These are phyloP conservation scores for Byssothecium circinans DNA, from an alignment of 2,329 filamentous ascomycete species.

Conservation along the genomic window DNA sequence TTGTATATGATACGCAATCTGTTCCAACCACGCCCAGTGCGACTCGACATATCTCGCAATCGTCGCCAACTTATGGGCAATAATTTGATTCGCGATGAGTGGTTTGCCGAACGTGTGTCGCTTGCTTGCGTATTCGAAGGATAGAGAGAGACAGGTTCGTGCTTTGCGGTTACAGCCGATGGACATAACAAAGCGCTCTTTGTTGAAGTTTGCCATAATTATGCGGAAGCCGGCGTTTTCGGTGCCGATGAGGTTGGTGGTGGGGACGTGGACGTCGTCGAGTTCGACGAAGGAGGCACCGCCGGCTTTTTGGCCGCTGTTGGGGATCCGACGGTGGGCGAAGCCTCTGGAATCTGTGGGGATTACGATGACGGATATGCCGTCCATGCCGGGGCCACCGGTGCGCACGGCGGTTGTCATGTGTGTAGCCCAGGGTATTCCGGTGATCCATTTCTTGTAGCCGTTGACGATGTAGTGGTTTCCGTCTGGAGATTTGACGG, in stretches of 20 bases:
- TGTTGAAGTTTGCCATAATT: slow-evolving; percentile 59
- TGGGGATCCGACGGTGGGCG: slow-evolving; percentile 58
- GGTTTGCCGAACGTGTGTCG: slow-evolving; percentile 62
- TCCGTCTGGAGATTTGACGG: slow-evolving; percentile 72
- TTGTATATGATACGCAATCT: slow-evolving; percentile 59
- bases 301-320: slow-evolving; percentile 68
- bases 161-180: slow-evolving; percentile 61
- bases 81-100: slow-evolving; percentile 61
- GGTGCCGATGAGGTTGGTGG: slow-evolving; percentile 55
- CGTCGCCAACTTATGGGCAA: slow-evolving; percentile 62
- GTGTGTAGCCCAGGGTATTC: slow-evolving; percentile 62
- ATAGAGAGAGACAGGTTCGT: slow-evolving; percentile 57
- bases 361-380: slow-evolving; percentile 62
- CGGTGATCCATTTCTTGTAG: slow-evolving; percentile 70
- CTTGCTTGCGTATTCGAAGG: slow-evolving; percentile 55
- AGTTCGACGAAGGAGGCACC: slow-evolving; percentile 61
- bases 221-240: slow-evolving; percentile 60
- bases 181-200: slow-evolving; percentile 61
- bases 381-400: slow-evolving; percentile 55
- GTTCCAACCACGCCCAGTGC: slow-evolving; percentile 64
- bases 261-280: slow-evolving; percentile 59
- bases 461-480: slow-evolving; percentile 71
- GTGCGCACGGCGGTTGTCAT: slow-evolving; percentile 65
- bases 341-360: slow-evolving; percentile 56
- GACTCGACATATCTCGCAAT: slow-evolving; percentile 63